phyloP scores from a whole-genome alignment of 768 basidiomycete genomes.

The Russula emetica region DNA sequence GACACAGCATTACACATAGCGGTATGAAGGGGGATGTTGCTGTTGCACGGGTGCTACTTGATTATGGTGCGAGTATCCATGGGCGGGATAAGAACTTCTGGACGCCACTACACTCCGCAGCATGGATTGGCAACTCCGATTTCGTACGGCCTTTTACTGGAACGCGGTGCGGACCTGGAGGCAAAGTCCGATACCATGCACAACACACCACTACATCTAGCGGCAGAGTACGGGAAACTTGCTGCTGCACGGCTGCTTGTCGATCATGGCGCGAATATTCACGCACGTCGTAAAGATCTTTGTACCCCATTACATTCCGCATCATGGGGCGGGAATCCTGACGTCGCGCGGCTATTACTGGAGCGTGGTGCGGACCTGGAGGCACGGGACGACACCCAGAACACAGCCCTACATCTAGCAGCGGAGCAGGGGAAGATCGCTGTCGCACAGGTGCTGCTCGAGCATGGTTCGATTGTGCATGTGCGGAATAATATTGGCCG shows the following conservation, averaged over 20 bases:
- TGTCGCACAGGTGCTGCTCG: neutral
- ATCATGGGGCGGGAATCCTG: neutral
- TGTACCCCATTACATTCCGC: neutral
- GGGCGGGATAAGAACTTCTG: neutral
- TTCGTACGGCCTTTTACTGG: neutral
- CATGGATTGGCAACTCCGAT: neutral
- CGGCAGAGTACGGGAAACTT: neutral
- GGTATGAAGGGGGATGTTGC: neutral
- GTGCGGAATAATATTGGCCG: neutral
- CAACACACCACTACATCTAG: neutral
- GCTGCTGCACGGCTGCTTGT: neutral
- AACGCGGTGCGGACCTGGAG: neutral
- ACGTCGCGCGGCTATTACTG: neutral
- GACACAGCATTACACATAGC: neutral
- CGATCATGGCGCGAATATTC: neutral
- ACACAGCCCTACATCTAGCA: neutral
- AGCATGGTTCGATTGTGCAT: neutral
- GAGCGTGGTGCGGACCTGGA: neutral
- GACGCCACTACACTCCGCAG: neutral
- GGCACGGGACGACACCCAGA: too few species aligned
- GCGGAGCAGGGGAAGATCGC: neutral
- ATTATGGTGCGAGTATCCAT: neutral
- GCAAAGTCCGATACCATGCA: neutral
- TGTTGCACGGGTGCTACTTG: neutral
- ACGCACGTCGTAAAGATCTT: neutral